These are phyloP conservation scores for Phyllosticta citriasiana DNA, from an alignment of 2,329 filamentous ascomycete genomes.

Conservation along the genomic window DNA sequence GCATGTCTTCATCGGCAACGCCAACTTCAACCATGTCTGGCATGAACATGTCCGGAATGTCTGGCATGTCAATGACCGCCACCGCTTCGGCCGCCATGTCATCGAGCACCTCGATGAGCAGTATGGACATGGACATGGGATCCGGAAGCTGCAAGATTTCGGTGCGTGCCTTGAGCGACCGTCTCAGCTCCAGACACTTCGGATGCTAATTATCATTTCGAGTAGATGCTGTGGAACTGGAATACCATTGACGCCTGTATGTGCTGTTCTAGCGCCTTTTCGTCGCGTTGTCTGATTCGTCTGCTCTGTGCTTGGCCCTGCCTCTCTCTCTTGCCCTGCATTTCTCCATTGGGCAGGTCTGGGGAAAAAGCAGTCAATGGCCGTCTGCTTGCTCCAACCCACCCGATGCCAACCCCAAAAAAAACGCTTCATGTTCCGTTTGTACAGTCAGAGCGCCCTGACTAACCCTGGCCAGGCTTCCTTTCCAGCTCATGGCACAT, in stretches of 20 bases:
- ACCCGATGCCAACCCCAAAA: background rate
- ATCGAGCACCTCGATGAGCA: background rate
- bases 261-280: background rate
- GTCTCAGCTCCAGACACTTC: no score
- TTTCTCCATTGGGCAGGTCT: background rate
- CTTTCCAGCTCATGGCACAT: slow-evolving; percentile 61
- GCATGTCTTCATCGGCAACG: slow-evolving; percentile 6
- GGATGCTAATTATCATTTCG: slow-evolving; percentile 2
- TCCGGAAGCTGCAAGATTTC: slow-evolving; percentile 29
- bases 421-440: background rate
- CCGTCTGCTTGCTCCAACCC: no score
- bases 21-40: background rate
- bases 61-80: slow-evolving; percentile 4
- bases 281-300: background rate
- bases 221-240: slow-evolving; percentile 74
- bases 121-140: slow-evolving; percentile 15
- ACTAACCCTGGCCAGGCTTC: slow-evolving; percentile 43
- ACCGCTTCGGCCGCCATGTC: background rate
- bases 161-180: slow-evolving; percentile 15
- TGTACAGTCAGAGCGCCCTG: background rate
- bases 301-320: background rate
- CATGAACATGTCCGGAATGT: background rate
- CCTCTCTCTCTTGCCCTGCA: background rate
- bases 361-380: background rate
- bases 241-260: slow-evolving; percentile 55